These are phyloP conservation scores for Didymella pinodella DNA, from an alignment of 2,329 filamentous ascomycete genomes.

Conservation along the genomic window DNA sequence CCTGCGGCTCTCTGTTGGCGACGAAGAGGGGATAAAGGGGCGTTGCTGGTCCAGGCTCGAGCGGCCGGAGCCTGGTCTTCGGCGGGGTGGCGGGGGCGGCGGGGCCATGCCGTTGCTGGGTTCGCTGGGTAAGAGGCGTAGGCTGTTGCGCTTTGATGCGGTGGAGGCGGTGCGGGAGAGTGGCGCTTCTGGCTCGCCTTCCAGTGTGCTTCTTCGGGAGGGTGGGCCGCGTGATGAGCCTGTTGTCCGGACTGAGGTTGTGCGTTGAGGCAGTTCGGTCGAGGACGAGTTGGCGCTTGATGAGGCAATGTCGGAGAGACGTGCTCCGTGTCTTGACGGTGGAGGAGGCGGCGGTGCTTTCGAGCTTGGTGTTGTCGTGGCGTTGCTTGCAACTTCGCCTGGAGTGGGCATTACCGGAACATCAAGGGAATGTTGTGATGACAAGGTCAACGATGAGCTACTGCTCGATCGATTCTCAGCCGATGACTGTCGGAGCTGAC, in stretches of 20 bases:
- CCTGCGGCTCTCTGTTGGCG: conserved; percentile 40
- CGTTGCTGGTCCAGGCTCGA: conserved; percentile 45
- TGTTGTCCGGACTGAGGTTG: conserved; percentile 30
- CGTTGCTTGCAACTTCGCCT: conserved; percentile 10
- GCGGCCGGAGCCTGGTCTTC: conserved; percentile 44
- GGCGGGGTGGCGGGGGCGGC: conserved; percentile 43
- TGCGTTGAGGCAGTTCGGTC: conserved; percentile 38
- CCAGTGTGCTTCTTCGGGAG: conserved; percentile 38
- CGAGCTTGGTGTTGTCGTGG: conserved; percentile 20
- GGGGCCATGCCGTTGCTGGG: conserved; percentile 35
- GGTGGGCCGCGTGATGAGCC: conserved; percentile 32
- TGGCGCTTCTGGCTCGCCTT: conserved; percentile 36
- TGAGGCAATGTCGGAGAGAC: conserved; percentile 32
- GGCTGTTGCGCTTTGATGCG: conserved; percentile 36
- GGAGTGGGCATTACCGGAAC: conserved; percentile 11
- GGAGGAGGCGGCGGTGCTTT: conserved; percentile 48
- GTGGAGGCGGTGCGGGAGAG: conserved; percentile 38
- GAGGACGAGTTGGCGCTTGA: conserved; percentile 43
- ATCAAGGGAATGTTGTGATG: conserved; percentile 48
- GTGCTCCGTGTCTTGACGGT: conserved; percentile 43
- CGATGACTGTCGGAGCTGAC: conserved; percentile 45
- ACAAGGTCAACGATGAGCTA: conserved; percentile 47
- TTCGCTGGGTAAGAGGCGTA: conserved; percentile 40
- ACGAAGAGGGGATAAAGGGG: conserved; percentile 28
- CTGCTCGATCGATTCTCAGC: conserved; percentile 43